Evolutionary conservation across 2,329 filamentous ascomycete species (phyloP), one percentile per base, ranked within the genome.

Genomic region (Drechslerella stenobrocha): DNA sequence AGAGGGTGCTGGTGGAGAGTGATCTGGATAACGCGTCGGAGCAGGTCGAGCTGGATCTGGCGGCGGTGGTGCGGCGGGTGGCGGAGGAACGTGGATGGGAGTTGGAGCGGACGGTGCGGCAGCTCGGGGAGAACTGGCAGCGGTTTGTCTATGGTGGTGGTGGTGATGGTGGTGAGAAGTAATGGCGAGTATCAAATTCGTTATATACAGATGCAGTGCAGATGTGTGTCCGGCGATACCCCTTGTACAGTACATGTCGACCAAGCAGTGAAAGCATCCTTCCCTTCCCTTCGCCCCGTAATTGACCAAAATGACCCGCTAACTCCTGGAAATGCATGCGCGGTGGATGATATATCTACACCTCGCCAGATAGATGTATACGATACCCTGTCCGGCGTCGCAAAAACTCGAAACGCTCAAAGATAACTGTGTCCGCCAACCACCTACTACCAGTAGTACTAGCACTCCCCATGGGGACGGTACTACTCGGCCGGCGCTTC

Each of bases 11-110:
- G 18, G 81, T 95, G 1, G 93, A 98, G 77, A 97, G 90, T 75
- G 93, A 98, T 76, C 75, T 96, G 63, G 89, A 97, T 76, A 82
- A 79, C 18, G 93, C 92, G 0, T 93, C 93, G 0, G 80, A 84
- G 0, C 78, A 81, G 51, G 95, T 97, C 88, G 93, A 97, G 74
- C 77, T 78, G 1, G 78, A 84, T 64, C 77, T 98, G 9, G 88
- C 92, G 74, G 82, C 88, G 45, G 87, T 91, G 69, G 84, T 87
- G 57, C 80, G 86, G n/a, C 84, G 82, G 66, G 82, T 97, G 3
- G 96, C 92, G 74, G 76, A 82, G 48, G 79, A 90, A 45, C 93
- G 90, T 71, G 85, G 82, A 0, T 97, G 93, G 92, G 75, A 76
- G 0, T 75, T 96, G 60, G 81, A 87, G 44, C 80, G 89, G 2